phyloP scores from a whole-genome alignment of 2,329 filamentous ascomycete genomes.

The Colletotrichum cereale region DNA sequence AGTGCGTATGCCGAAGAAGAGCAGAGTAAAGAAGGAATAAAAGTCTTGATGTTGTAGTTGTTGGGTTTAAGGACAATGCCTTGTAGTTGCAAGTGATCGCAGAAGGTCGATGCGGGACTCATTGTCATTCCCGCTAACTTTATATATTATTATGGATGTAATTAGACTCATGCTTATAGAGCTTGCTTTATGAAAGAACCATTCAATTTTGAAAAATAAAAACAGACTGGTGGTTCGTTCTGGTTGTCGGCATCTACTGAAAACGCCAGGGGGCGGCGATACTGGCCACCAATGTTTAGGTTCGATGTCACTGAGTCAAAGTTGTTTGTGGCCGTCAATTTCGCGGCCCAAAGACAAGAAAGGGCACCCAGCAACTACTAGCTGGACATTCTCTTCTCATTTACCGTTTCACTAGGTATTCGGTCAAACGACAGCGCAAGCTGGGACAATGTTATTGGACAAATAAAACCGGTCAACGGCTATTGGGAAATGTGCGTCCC shows the following conservation, averaged over 20 bases:
- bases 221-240: background rate
- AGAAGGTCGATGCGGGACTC: background rate
- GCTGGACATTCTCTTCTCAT: background rate
- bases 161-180: background rate
- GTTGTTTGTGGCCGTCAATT: background rate
- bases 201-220: background rate
- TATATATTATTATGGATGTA: background rate
- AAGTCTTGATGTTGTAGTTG: background rate
- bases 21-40: conserved; percentile 13
- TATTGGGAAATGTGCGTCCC: background rate
- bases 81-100: background rate
- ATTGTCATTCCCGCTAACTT: too few relatives aligned
- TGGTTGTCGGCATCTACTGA: background rate
- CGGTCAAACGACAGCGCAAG: background rate
- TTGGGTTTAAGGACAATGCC: background rate
- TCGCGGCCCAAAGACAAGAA: background rate
- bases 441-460: background rate
- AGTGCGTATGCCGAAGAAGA: conserved; percentile 48
- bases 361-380: too few relatives aligned
- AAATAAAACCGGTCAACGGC: background rate
- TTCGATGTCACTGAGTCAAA: background rate
- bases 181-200: accelerated
- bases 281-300: background rate
- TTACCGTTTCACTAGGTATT: too few relatives aligned
- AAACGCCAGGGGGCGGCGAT: background rate